Base-by-base conservation (phyloP, 768 basidiomycete species). In the Lactarius akahatsu region DNA sequence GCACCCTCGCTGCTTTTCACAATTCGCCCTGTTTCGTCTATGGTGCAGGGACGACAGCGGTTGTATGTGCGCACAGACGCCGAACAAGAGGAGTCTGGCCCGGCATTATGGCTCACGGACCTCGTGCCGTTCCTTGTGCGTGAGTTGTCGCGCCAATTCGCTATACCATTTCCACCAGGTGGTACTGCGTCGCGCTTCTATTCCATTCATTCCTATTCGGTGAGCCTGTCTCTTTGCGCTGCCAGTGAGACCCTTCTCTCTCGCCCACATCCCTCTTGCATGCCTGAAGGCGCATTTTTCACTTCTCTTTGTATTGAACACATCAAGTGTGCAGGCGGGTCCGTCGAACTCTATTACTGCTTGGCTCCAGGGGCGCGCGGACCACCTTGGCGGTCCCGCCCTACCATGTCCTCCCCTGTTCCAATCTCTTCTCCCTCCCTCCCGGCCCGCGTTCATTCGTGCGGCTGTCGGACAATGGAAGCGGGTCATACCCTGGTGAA, bases 151-250 rank as follows among this genome's bases (percentile, higher is more conserved):
- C 41, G 26, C n/a, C 38, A 26, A 52, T 32, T 40, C n/a, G 55
- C 28, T 26, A 40, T 55, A 20, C 57, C 57, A 56, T 58, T 36
- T 56, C 41, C 23, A 10, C 23, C 32, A 62, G 23, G 38, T 50
- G 65, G 57, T 20, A 26, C 32, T 45, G 36, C 18, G 57, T 23
- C 28, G 23, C 36, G 36, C 65, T 62, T 62, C 65, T 58, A 23
- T 62, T 66, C 56, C 61, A 66, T 62, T 62, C 65, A 38, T 61
- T 23, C n/a, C 45, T 28, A n/a, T 54, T 28, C 38, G 23, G 50
- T 28, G 26, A 23, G 23, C 56, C 62, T 57, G 43, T 36, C 43
- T 50, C 43, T 54, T 38, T 56, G 32, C 26, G 45, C 18, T 40
- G 28, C 36, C 36, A 38, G 9, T 11, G 34, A 57, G 23, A 38